phyloP scores from a whole-genome alignment of 202 grass and related monocot species.

The Carex arenaria region DNA sequence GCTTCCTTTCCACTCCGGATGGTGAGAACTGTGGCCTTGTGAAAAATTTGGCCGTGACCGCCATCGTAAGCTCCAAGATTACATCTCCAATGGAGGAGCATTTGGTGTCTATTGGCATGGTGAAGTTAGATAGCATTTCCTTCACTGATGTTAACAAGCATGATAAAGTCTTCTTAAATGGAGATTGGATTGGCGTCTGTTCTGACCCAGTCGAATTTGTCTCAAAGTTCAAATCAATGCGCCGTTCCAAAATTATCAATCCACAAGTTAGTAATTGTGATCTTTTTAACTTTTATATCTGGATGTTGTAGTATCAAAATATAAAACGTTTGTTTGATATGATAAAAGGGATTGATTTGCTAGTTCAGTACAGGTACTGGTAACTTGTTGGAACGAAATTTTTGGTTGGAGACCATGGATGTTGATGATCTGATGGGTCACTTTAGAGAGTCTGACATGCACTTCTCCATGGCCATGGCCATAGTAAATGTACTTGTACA shows the following conservation, averaged over 20 bases:
- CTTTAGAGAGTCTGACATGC: neutral
- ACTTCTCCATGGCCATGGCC: neutral
- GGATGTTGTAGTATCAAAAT: neutral
- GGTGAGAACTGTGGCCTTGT: slow-evolving; percentile 97
- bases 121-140: slow-evolving; percentile 55
- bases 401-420: neutral
- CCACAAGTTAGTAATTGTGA: slow-evolving; percentile 45
- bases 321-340: neutral
- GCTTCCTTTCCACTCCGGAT: slow-evolving; percentile 95
- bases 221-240: slow-evolving; percentile 68
- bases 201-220: slow-evolving; percentile 58
- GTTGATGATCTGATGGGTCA: neutral
- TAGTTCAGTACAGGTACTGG: neutral
- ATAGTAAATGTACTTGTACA: neutral
- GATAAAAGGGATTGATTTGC: neutral
- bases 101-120: slow-evolving; percentile 87
- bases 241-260: slow-evolving; percentile 56
- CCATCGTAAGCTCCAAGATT: slow-evolving; percentile 77
- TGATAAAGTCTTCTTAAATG: slow-evolving; percentile 84
- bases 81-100: slow-evolving; percentile 50
- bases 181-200: slow-evolving; percentile 77
- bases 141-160: slow-evolving; percentile 32
- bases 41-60: slow-evolving; percentile 91
- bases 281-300: neutral
- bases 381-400: neutral